These are phyloP conservation scores for Trichoderma polysporum DNA, from an alignment of 2,329 filamentous ascomycete genomes.

Conservation along the genomic window DNA sequence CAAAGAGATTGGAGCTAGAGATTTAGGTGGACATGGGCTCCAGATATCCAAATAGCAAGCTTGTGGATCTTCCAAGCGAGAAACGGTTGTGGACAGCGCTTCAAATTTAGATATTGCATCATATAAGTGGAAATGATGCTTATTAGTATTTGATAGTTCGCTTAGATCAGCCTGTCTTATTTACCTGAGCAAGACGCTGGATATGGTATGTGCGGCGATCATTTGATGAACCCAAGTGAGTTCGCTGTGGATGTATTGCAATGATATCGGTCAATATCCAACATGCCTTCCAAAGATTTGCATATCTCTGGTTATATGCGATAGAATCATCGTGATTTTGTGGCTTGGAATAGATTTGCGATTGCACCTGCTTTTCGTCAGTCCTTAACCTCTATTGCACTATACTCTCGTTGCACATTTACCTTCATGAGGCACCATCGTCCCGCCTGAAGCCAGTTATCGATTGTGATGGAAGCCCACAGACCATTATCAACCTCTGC, in stretches of 20 bases:
- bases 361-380: not conserved
- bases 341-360: fast-evolving
- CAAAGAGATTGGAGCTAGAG: not conserved
- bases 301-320: not conserved
- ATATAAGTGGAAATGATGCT: not conserved
- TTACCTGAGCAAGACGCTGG: not conserved
- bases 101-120: not conserved
- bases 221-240: not conserved
- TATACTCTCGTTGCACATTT: not conserved
- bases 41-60: not conserved
- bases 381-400: fast-evolving
- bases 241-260: not conserved
- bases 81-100: fast-evolving
- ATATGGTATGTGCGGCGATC: not conserved
- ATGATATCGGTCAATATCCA: not conserved
- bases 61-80: not conserved
- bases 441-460: not conserved
- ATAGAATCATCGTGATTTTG: fast-evolving
- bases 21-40: not conserved
- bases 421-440: not conserved
- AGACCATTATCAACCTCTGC: not conserved
- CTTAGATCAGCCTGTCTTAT: not conserved
- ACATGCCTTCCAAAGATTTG: not conserved
- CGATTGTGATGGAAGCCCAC: not conserved
- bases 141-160: not conserved